Evolutionary conservation across 495 filamentous ascomycete genomes (phyloP).

Genomic region (Hypoxylon trugodes): DNA sequence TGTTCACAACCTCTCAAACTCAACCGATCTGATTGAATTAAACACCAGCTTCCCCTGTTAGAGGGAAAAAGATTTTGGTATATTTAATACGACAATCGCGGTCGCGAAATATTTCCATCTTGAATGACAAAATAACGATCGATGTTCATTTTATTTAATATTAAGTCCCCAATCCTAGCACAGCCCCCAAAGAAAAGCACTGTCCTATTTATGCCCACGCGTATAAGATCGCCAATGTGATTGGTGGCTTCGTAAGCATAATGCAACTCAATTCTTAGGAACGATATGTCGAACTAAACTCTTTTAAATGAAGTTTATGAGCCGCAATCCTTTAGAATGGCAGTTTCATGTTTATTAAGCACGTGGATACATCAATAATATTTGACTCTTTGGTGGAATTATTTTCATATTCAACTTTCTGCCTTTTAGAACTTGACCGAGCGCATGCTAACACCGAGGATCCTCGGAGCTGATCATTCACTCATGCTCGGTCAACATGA

Average conservation of each 20-base stretch:
- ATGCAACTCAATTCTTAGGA: neutral
- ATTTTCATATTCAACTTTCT: conserved; percentile 3
- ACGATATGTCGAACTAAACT: neutral
- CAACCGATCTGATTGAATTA: too few relatives aligned
- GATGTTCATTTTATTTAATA: neutral
- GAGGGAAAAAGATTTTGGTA: too few relatives aligned
- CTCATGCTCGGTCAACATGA: neutral
- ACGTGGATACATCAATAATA: neutral
- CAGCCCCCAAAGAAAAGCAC: too few relatives aligned
- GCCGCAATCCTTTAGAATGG: neutral
- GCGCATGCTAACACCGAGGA: neutral
- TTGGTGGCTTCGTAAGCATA: conserved; percentile 15
- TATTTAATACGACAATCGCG: too few relatives aligned
- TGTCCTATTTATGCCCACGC: conserved; percentile 7
- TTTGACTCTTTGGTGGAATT: neutral
- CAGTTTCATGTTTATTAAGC: neutral
- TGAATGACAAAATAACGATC: too few relatives aligned
- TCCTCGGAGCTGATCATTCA: neutral
- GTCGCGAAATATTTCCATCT: too few relatives aligned
- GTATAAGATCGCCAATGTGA: conserved; percentile 1
- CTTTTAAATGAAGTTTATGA: neutral
- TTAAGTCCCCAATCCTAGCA: neutral
- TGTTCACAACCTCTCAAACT: too few relatives aligned
- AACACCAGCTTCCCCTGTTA: too few relatives aligned
- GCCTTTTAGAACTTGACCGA: neutral